Conservation (phyloP, 1,284 basidiomycete genomes). For the Takashimella tepidaria region DNA sequence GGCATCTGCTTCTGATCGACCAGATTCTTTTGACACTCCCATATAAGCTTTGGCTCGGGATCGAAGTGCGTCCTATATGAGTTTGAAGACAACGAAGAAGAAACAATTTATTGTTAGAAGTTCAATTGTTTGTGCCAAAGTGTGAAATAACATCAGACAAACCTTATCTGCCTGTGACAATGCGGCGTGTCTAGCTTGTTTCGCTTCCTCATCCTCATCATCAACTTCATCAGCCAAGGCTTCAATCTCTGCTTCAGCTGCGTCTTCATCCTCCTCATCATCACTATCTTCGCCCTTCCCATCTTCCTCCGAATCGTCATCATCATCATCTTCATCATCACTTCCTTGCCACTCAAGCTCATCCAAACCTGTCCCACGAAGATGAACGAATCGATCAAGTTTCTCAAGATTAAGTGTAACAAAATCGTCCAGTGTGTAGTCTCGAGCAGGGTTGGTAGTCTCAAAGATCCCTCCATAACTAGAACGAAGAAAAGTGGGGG, state of each 20-base stretch:
- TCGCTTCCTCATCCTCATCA: slow-evolving; percentile 28
- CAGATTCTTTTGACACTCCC: slow-evolving; percentile 64
- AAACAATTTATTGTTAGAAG: no score
- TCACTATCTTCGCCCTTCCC: slow-evolving; percentile 48
- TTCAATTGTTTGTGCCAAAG: no score
- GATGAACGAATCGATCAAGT: slow-evolving; percentile 66
- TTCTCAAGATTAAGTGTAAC: slow-evolving; percentile 72
- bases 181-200: slow-evolving; percentile 20
- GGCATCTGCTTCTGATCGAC: slow-evolving; percentile 64
- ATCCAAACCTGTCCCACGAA: slow-evolving; percentile 63
- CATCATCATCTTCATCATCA: slow-evolving; percentile 53
- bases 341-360: slow-evolving; percentile 59
- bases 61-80: slow-evolving; percentile 55
- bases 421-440: slow-evolving; percentile 84
- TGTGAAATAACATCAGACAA: no score
- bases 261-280: slow-evolving; percentile 33
- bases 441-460: slow-evolving; percentile 58
- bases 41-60: slow-evolving; percentile 64
- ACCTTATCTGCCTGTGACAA: slow-evolving; percentile 27
- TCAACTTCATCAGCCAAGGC: slow-evolving; percentile 32
- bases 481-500: no score
- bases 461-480: slow-evolving; percentile 88
- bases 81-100: slow-evolving; percentile 13
- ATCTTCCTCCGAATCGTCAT: slow-evolving; percentile 54
- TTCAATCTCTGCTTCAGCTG: slow-evolving; percentile 28